Evolutionary conservation across 805 yeast genomes (phyloP), one percentile per base, ranked within the genome.

Genomic region (Lipomyces kockii): DNA sequence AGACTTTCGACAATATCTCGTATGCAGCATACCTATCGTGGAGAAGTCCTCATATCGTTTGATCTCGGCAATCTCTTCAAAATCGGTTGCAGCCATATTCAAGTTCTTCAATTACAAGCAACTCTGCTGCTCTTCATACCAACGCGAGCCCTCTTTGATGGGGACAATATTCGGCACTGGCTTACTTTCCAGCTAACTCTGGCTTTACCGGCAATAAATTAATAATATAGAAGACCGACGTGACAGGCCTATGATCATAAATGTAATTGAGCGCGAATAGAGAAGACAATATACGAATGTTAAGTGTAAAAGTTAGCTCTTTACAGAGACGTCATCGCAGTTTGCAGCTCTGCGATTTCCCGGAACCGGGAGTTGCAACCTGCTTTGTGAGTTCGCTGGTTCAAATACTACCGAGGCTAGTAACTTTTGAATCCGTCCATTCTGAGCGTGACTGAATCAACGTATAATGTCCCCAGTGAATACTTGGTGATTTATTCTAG

Each of bases 41-140:
- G 74, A 65, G 72, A 86, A 86, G 61, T 83, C 84, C 29, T 83
- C 81, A 72, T 83, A 85, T 58, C 85, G 74, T 61, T 80, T 79
- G 53, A 82, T 83, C 58, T 81, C 81, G n/a, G 72, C 69, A 27
- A 71, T 53, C 20, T 57, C 64, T 9, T 60, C 66, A 29, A 43
- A 37, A 14, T 37, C 67, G 12, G 62, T 35, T 3, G 67, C 32
- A n/a, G 64, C 65, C 55, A 52, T 52, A 7, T 11, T 52, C 17
- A 43, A 43, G 49, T n/a, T n/a, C 22, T n/a, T 17, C 20, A 43
- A 43, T 43, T n/a, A 43, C 49, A 37, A 5, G 49, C 20, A n/a
- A 17, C 49, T 43, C 3, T n/a, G 49, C 49, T 43, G 22, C 22
- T 43, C 49, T 43, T 43, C 49, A 43, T 43, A n/a, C 22, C 49